Evolutionary conservation across 345 rosid genomes (phyloP).

Genomic region (Passiflora organensis): DNA sequence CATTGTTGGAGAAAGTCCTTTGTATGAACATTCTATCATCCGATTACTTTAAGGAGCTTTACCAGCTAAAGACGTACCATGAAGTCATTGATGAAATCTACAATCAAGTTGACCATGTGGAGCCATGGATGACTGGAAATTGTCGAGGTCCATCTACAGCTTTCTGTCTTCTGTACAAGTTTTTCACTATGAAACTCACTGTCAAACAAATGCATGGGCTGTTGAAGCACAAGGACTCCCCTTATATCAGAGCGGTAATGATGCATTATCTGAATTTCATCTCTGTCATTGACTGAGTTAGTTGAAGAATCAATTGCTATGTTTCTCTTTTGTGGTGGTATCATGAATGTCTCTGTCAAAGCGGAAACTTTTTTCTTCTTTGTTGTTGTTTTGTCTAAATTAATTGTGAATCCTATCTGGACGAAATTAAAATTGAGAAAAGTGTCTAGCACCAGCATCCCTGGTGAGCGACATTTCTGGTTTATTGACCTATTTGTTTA

Average conservation of each 20-base stretch:
- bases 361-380: too few relatives aligned
- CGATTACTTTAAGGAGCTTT: conserved; percentile 98
- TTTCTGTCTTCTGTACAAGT: conserved; percentile 90
- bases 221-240: conserved; percentile 87
- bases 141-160: conserved; percentile 98
- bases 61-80: conserved; percentile 85
- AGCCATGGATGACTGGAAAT: conserved; percentile 99
- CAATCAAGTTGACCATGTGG: conserved; percentile 98
- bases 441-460: too few relatives aligned
- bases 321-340: not conserved
- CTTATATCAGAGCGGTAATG: conserved; percentile 89
- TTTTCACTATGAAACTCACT: conserved; percentile 96
- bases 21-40: conserved; percentile 97
- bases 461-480: too few relatives aligned
- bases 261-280: not conserved
- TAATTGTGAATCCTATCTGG: too few relatives aligned
- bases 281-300: not conserved
- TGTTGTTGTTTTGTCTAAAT: too few relatives aligned
- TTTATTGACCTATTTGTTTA: too few relatives aligned
- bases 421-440: too few relatives aligned
- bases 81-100: conserved; percentile 96
- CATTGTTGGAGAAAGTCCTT: conserved; percentile 87
- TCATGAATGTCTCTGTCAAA: too few relatives aligned
- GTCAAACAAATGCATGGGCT: conserved; percentile 97
- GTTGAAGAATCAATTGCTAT: not conserved